Evolutionary conservation across 352 stramenopile genomes (phyloP).

Genomic region (Phytophthora ramorum): DNA sequence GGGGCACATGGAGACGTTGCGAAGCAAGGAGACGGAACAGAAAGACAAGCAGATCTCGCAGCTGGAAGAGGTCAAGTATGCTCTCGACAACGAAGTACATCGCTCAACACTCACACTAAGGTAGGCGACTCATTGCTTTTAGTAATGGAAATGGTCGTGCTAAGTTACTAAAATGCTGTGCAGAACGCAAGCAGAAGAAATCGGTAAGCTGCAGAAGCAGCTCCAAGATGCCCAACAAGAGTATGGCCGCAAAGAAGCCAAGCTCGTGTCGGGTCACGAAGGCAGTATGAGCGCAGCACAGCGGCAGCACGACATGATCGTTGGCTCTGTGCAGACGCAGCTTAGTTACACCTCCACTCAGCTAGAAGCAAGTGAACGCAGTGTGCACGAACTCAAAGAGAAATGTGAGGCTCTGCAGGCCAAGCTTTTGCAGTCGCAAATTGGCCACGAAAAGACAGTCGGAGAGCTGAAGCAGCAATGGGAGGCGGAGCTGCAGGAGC

Average conservation of each 20-base stretch:
- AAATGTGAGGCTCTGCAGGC: conserved; percentile 57
- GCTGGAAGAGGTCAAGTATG: conserved; percentile 71
- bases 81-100: conserved; percentile 62
- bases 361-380: conserved; percentile 44
- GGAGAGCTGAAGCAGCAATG: conserved; percentile 59
- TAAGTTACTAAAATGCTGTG: conserved; percentile 1
- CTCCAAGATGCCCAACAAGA: conserved; percentile 56
- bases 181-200: conserved; percentile 63
- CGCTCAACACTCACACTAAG: conserved; percentile 45
- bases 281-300: conserved; percentile 33
- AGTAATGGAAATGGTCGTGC: neutral
- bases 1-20: conserved; percentile 49
- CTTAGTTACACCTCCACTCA: conserved; percentile 45
- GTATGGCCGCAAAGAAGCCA: conserved; percentile 48
- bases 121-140: conserved; percentile 27
- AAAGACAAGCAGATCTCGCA: conserved; percentile 63
- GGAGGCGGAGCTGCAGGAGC: conserved; percentile 59
- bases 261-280: conserved; percentile 46
- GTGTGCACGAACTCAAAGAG: conserved; percentile 40
- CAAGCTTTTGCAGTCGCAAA: conserved; percentile 53
- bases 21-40: conserved; percentile 52
- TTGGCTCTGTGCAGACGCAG: conserved; percentile 53
- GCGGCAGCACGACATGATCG: conserved; percentile 54
- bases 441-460: conserved; percentile 63
- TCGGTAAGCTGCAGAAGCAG: conserved; percentile 60